Evolutionary conservation across 257 asterid species (phyloP).

Genomic region (Ophiorrhiza pumila): DNA sequence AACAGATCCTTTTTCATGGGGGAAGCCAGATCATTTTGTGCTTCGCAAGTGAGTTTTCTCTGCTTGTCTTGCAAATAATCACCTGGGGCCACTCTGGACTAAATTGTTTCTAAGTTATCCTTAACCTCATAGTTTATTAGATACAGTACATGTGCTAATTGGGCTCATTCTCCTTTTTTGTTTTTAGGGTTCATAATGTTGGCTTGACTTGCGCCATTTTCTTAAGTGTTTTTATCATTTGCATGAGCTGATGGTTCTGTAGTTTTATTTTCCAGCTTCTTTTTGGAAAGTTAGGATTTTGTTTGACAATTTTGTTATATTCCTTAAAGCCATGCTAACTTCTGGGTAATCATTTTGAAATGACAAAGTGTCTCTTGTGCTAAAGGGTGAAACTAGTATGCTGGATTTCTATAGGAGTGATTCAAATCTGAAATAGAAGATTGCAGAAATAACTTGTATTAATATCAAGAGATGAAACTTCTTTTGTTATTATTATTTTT

Average conservation of each 20-base stretch:
- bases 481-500: no score
- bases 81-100: not conserved
- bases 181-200: not conserved
- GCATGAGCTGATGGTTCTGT: not conserved
- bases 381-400: not conserved
- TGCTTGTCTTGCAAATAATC: not conserved
- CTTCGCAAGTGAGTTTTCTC: slow-evolving; percentile 77
- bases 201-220: not conserved
- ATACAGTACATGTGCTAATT: not conserved
- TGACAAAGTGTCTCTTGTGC: not conserved
- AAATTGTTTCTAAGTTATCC: not conserved
- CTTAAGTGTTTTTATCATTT: not conserved
- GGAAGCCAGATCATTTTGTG: slow-evolving; percentile 82
- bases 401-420: not conserved
- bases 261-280: not conserved
- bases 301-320: not conserved
- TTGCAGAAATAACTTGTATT: not conserved
- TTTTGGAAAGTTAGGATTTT: not conserved
- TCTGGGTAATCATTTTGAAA: not conserved
- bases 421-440: not conserved
- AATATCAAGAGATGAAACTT: no score
- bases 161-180: not conserved
- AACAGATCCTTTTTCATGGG: slow-evolving; percentile 80
- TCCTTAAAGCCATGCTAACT: not conserved
- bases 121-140: no score